Conservation (phyloP, 202 grass and related monocot genomes). For the Brachypodium distachyon region DNA sequence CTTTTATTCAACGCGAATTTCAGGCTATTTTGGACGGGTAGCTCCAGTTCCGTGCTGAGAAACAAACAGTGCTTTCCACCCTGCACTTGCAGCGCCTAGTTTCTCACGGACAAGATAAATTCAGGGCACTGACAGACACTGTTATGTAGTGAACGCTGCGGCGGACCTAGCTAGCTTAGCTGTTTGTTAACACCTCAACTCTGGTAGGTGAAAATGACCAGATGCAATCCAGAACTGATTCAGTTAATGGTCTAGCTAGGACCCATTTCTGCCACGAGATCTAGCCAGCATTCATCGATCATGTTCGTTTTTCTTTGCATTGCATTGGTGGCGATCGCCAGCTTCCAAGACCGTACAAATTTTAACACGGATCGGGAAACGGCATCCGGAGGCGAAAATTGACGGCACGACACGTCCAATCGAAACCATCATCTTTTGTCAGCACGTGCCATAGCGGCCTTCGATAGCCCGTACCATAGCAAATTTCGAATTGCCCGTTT, state of each 20-base stretch:
- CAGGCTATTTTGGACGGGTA: not conserved
- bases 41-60: not conserved
- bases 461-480: not conserved
- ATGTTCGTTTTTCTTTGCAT: too few relatives aligned
- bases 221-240: not conserved
- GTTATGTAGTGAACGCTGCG: not conserved
- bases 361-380: not conserved
- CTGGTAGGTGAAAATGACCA: not conserved
- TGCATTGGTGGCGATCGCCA: too few relatives aligned
- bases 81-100: not conserved
- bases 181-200: slow-evolving; percentile 4
- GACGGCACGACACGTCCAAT: slow-evolving; percentile 12
- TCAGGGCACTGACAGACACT: not conserved
- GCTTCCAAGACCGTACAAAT: too few relatives aligned
- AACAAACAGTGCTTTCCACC: not conserved
- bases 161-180: not conserved
- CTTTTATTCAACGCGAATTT: not conserved
- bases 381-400: slow-evolving; percentile 10
- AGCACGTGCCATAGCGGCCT: not conserved
- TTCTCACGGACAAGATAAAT: not conserved
- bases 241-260: slow-evolving; percentile 8
- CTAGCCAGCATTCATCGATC: too few relatives aligned
- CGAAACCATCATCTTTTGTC: slow-evolving; percentile 11
- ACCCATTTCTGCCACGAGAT: not conserved
- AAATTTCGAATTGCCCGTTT: not conserved